Evolutionary conservation across 169 alveolate genomes (phyloP), one percentile per base, ranked within the genome.

Genomic region (Plasmodium fragile): DNA sequence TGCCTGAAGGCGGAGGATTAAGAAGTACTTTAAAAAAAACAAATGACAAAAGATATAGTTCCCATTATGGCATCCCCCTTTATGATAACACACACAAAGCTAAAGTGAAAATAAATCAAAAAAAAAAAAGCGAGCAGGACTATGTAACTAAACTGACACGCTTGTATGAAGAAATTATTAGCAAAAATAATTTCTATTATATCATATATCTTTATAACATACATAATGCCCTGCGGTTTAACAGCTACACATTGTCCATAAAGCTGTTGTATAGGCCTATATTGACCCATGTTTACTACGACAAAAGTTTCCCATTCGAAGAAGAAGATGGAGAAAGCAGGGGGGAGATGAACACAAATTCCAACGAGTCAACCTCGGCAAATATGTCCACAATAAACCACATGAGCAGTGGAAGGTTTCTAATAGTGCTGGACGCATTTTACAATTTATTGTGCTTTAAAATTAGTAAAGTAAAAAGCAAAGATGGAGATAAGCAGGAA

Each of bases 401-500:
- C 36, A 18, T 8, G 3, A 65, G 8, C 22, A 73, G 53, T 1
- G 81, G 59, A 18, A 89, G 75, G 13, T 91, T 69, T 81, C 13
- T 91, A 80, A 91, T 81, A 16, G 53, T 91, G 41, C 39, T 91
- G 53, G 94, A 91, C 36, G 94, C 94, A 13, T 91, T 91, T 81
- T 91, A 91, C 82, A 91, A 91, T 81, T 91, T 91, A 59, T 53
- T 91, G 1, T 91, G 94, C 78, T 91, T 91, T 81, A 79, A 70
- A 77, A 81, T 91, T 43, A 70, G 53, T 13, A 41, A 80, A 70
- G 70, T 65, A 81, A 91, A 91, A 45, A 34, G 49, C 25, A 41
- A 80, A 49, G 39, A 25, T 22, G 30, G 18, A 45, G 41, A 69
- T 18, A 78, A 59, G 81, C 30, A 25, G 22, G 90, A 59, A 78